Evolutionary conservation across 2,329 filamentous ascomycete species (phyloP), one percentile per base, ranked within the genome.

Genomic region (Fusarium scirpi): DNA sequence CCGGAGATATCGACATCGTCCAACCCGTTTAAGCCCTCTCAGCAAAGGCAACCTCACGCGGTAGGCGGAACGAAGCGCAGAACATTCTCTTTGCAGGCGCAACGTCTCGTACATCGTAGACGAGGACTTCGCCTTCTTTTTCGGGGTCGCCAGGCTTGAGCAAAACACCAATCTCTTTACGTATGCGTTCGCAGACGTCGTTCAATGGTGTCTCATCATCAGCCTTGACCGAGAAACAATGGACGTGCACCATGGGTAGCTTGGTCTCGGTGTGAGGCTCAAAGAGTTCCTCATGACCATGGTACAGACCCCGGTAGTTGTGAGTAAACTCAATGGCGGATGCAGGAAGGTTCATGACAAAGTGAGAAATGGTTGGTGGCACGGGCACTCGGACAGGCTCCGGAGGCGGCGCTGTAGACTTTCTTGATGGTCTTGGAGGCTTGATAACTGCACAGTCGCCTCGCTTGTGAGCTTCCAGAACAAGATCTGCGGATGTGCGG

Each of bases 311-410:
- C 22, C 90, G 88, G 73, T 76, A 82, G 74, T 81, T 80, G 58
- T 85, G 84, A 24, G 98, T 85, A 78, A 99, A 99, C 62, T 92
- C 90, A 65, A 96, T 91, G 2, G 96, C 95, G 2, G 90, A 92
- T 2, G 94, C 96, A 1, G 96, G 96, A 18, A 99, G 90, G 81
- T 99, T 99, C 93, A 99, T 98, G 71, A 98, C 92, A 79, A 94
- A 99, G 83, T 98, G 96, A n/a, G 90, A 87, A 78, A 98, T 93
- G 40, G 91, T 90, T 4, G 86, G 86, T 4, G 95, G 95, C 47
- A 94, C 85, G 13, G 84, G 82, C 29, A 89, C 77, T 66, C 75
- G 80, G 69, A 74, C 74, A 25, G 80, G 79, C 56, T 79, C 75
- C 6, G 81, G 81, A 6, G 77, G 78, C 16, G 80, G 78, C 22